phyloP scores from a whole-genome alignment of 2,329 filamentous ascomycete species.

The Grosmannia penicillata region DNA sequence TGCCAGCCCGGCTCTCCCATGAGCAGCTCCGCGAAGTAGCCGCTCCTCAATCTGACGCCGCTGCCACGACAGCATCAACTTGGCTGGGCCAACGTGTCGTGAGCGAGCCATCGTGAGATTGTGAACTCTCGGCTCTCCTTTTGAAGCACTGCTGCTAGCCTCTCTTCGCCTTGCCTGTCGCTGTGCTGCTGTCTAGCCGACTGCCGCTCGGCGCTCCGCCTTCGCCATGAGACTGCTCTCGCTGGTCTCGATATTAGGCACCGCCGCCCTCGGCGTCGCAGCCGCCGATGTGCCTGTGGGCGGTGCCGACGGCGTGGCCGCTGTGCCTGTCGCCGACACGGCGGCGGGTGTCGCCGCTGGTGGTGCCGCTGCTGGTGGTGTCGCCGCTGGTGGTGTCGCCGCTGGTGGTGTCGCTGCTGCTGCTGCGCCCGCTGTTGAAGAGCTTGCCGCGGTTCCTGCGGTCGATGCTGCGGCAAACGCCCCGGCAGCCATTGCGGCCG shows the following conservation, averaged over 20 bases:
- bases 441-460: neutral
- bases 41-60: too few relatives aligned
- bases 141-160: too few relatives aligned
- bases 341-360: neutral
- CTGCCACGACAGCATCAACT: too few relatives aligned
- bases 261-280: slow-evolving; percentile 24
- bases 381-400: slow-evolving; percentile 37
- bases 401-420: slow-evolving; percentile 32
- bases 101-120: too few relatives aligned
- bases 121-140: too few relatives aligned
- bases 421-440: slow-evolving; percentile 45
- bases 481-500: slow-evolving; percentile 5
- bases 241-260: slow-evolving; percentile 31
- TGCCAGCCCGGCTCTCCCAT: too few relatives aligned
- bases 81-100: too few relatives aligned
- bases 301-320: slow-evolving; percentile 19
- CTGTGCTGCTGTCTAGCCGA: neutral
- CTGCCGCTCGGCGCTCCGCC: neutral
- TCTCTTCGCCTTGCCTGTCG: too few relatives aligned
- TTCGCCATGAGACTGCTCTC: slow-evolving; percentile 27
- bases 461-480: neutral
- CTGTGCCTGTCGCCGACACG: slow-evolving; percentile 44
- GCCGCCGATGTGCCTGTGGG: slow-evolving; percentile 42
- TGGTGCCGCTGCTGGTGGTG: slow-evolving; percentile 15
- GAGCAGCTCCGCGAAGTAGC: too few relatives aligned